A percentile compares a stretch with the other conserved stretches of the same genome.
Evolutionary conservation across 2,329 filamentous ascomycete genomes (phyloP).

Genomic region (Trichophyton verrucosum): DNA sequence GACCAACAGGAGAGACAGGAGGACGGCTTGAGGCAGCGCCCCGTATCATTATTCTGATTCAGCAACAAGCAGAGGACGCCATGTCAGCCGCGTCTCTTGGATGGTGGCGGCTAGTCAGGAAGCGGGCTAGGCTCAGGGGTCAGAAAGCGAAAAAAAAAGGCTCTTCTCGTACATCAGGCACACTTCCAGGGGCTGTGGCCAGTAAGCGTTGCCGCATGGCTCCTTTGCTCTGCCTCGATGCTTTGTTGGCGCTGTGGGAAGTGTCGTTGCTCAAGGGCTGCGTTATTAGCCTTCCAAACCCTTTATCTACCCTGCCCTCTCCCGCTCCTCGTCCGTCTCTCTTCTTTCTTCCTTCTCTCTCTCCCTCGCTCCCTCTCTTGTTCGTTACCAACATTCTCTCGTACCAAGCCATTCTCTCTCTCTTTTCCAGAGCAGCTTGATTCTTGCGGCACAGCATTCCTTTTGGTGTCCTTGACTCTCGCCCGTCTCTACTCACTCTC

Average conservation of each 20-base stretch:
- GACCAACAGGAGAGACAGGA: background rate
- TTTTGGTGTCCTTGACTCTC: constrained; percentile 8
- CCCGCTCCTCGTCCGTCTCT: background rate
- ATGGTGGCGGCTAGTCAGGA: background rate
- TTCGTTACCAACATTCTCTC: constrained; percentile 1
- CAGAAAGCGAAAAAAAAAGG: background rate
- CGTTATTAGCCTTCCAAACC: background rate
- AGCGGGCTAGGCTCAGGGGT: background rate
- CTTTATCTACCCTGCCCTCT: constrained; percentile 1
- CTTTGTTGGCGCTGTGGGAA: background rate
- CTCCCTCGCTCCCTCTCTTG: background rate
- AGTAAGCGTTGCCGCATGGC: background rate
- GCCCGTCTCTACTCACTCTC: background rate
- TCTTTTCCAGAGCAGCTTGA: background rate
- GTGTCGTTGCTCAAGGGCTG: background rate
- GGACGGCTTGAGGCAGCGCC: background rate
- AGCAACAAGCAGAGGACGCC: background rate
- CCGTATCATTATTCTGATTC: too few relatives aligned
- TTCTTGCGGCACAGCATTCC: constrained; percentile 10
- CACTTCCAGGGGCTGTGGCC: background rate
- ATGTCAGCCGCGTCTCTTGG: background rate
- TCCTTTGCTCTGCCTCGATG: background rate
- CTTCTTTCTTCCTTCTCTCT: background rate
- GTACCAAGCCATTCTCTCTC: background rate
- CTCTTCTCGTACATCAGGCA: background rate